Base-by-base conservation (phyloP, 805 yeast genomes). In the Blastobotrys peoriensis region DNA sequence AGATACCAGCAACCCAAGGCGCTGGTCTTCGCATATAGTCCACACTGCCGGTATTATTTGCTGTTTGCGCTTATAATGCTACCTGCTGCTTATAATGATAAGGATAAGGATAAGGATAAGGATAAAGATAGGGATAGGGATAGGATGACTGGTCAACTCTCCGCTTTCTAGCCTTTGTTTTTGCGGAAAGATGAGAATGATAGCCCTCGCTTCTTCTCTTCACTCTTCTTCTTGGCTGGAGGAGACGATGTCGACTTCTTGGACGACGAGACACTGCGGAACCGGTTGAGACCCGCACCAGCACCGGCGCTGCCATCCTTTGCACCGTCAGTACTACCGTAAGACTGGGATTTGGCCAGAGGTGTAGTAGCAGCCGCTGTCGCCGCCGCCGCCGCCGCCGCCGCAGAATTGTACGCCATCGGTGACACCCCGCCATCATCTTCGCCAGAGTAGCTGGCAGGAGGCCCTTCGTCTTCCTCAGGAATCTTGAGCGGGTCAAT, bases 391-490 rank as follows among this genome's bases (percentile, higher is more conserved):
- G 35, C 18, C 13, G 35, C n/a, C 4, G 13, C 13, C 13, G 13
- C 13, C 38, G 23, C 17, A 5, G 38, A 17, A 6, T 8, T 36
- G 38, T 8, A 8, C 13, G 30, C 30, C 13, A 8, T 8, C 8
- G 30, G 30, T 13, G 30, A 25, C 8, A 25, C 30, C 30, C 10
- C 30, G 13, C 30, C 30, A 13, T 25, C 30, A 25, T 25, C 30
- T 8, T 8, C 13, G 8, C 30, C 30, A 25, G 30, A 25, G 13
- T 25, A 25, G 13, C 10, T 8, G 21, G 17, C n/a, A 20, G 36
- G 44, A n/a, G 21, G 33, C 19, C 21, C 23, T 20, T 44, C 48
- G 17, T 36, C 36, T 18, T 45, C 48, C 17, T 45, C 45, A 23
- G 41, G 44, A 18, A 36, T 41, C 38, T 39, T 34, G 15, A 33